Percentiles rank a stretch among this genome's conserved stretches.
Evolutionary conservation across 2,329 filamentous ascomycete species (phyloP).

Genomic region (Fusarium xyrophilum): DNA sequence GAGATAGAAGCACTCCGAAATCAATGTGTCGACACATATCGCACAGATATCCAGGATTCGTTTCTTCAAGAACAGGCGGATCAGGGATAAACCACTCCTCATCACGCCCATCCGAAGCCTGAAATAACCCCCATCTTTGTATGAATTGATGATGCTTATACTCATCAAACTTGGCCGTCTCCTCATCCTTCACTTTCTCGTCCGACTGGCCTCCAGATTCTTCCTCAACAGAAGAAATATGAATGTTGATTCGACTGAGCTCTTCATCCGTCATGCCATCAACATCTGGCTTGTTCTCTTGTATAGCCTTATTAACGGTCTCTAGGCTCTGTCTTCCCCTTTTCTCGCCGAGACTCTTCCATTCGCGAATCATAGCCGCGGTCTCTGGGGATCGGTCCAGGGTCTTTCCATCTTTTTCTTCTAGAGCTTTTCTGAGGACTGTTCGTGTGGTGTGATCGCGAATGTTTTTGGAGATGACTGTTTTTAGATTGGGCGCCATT

Average conservation of each 20-base stretch:
- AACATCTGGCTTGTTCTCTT: background rate
- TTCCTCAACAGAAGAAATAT: background rate
- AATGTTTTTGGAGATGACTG: background rate
- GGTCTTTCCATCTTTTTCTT: background rate
- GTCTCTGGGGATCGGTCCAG: background rate
- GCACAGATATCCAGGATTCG: slow-evolving; percentile 7
- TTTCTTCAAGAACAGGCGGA: background rate
- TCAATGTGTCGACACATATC: slow-evolving; percentile 21
- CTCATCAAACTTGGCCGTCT: background rate
- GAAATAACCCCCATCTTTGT: slow-evolving; percentile 8
- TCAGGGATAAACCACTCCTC: slow-evolving; percentile 19
- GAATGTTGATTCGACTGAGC: slow-evolving; percentile 1
- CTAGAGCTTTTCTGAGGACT: background rate
- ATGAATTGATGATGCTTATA: slow-evolving; percentile 23
- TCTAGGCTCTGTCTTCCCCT: background rate
- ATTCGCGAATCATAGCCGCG: slow-evolving; percentile 7
- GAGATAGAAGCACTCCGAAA: background rate
- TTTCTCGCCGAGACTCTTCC: background rate
- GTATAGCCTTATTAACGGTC: background rate
- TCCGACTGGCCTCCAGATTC: background rate
- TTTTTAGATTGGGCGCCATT: slow-evolving; percentile 10
- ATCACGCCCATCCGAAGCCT: slow-evolving; percentile 5
- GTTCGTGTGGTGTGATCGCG: slow-evolving; percentile 4
- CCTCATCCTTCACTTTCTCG: background rate
- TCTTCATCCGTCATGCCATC: slow-evolving; percentile 10